Conservation (phyloP, 805 yeast species). For the Debaryomyces prosopidis region DNA sequence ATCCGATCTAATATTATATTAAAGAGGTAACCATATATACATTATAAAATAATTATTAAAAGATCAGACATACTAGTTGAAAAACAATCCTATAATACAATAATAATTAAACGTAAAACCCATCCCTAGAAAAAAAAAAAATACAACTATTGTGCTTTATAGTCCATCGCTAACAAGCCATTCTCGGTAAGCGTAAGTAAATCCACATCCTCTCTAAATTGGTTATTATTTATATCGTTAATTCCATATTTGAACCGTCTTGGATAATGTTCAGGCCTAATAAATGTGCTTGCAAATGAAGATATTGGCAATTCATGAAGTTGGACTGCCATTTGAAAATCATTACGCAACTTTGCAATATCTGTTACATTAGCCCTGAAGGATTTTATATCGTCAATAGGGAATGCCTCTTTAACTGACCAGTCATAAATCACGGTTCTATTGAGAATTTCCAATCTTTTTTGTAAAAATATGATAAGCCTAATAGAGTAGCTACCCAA, state of each 20-base stretch:
- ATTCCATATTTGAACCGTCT: constrained; percentile 1
- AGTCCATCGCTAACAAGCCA: constrained; percentile 16
- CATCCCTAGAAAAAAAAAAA: background rate
- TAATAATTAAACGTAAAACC: too few species aligned
- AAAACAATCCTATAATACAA: too few species aligned
- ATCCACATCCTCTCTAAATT: constrained; percentile 11
- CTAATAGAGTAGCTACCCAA: constrained; percentile 32
- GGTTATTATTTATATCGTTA: constrained; percentile 2
- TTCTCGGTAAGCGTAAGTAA: constrained; percentile 8
- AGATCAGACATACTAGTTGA: too few species aligned
- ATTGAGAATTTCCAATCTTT: constrained; percentile 29
- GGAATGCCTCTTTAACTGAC: constrained; percentile 18
- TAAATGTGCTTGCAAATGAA: constrained; percentile 19
- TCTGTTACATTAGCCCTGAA: constrained; percentile 30
- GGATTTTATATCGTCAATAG: constrained; percentile 21
- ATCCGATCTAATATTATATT: too few species aligned
- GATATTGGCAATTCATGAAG: constrained; percentile 26
- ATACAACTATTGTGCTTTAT: background rate
- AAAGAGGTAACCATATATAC: too few species aligned
- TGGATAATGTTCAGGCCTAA: constrained; percentile 26
- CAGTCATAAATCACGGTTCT: constrained; percentile 25
- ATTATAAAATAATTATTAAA: too few species aligned
- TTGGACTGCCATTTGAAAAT: constrained; percentile 20
- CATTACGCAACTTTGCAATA: constrained; percentile 20
- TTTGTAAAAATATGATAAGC: constrained; percentile 27